Percentiles rank a stretch among this genome's conserved stretches.
Conservation (phyloP, 2,329 filamentous ascomycete species). For the Aspergillaceae sp. region DNA sequence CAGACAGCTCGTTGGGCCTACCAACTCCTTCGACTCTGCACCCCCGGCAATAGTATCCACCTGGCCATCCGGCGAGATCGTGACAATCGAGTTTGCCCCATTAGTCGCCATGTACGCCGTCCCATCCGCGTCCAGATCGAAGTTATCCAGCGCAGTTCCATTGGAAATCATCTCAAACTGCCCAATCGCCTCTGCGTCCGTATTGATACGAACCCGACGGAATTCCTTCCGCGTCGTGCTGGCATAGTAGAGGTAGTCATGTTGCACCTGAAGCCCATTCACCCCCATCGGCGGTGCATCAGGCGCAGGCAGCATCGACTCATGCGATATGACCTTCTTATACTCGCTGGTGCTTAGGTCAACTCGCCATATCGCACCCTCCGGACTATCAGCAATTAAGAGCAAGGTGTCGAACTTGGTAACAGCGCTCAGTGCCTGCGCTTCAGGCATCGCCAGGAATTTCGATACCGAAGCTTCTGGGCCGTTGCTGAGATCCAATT, state of each 20-base stretch:
- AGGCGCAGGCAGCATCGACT: constrained; percentile 14
- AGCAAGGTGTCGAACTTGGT: background rate
- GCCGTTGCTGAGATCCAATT: background rate
- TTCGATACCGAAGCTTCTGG: background rate
- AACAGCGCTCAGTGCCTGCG: background rate
- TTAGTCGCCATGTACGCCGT: constrained; percentile 15
- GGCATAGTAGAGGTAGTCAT: constrained; percentile 16
- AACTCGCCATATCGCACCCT: constrained; percentile 13
- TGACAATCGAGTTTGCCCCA: constrained; percentile 16
- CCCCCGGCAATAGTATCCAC: constrained; percentile 15
- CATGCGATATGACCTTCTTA: constrained; percentile 11
- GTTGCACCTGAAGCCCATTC: constrained; percentile 10
- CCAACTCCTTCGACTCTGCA: constrained; percentile 14
- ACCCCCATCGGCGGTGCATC: constrained; percentile 14
- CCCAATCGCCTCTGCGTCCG: constrained; percentile 9
- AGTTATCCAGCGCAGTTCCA: constrained; percentile 14
- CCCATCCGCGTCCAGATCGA: constrained; percentile 13
- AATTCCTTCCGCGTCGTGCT: constrained; percentile 16
- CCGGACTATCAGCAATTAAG: background rate
- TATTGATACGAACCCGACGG: constrained; percentile 13
- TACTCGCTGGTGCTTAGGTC: constrained; percentile 12
- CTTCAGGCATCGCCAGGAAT: background rate
- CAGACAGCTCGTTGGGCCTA: constrained; percentile 12
- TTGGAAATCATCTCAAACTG: constrained; percentile 16
- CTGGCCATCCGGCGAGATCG: constrained; percentile 13